Conservation (phyloP, 163 green algal species). For the Chlamydomonas reinhardtii region DNA sequence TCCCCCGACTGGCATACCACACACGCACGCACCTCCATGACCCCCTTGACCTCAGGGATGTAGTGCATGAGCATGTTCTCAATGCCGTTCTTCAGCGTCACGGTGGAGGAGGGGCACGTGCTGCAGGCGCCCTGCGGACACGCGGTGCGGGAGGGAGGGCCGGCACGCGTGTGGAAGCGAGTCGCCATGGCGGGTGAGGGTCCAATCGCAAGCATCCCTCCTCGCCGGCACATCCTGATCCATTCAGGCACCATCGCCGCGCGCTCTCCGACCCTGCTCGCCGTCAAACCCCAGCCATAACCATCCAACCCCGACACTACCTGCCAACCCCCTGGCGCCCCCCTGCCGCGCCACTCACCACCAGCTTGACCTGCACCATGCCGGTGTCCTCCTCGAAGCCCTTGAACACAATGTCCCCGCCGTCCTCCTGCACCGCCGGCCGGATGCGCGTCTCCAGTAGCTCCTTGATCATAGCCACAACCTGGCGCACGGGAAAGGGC, state of each 20-base stretch:
- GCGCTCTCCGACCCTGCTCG: no score
- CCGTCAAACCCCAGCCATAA: neutral
- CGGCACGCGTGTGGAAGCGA: no score
- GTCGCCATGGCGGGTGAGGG: no score
- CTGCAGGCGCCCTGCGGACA: conserved; percentile 81
- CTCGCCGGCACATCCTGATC: no score
- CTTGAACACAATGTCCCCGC: conserved; percentile 95
- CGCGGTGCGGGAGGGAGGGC: no score
- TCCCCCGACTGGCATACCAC: no score
- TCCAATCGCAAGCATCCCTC: no score
- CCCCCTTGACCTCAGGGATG: conserved; percentile 93
- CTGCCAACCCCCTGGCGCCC: neutral
- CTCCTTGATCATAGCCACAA: conserved; percentile 99
- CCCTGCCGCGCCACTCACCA: conserved; percentile 55
- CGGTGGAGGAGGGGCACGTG: conserved; percentile 93
- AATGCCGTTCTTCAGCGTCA: conserved; percentile 98
- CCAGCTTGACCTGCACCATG: conserved; percentile 92
- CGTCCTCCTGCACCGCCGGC: conserved; percentile 96
- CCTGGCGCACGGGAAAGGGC: conserved; percentile 58
- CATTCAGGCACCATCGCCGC: neutral
- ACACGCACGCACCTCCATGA: conserved; percentile 81
- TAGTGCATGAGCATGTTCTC: conserved; percentile 99
- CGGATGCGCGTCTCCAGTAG: conserved; percentile 98
- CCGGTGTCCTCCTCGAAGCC: conserved; percentile 90
- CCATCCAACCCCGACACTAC: neutral